These are phyloP conservation scores for Phaeolepiota aurea DNA, from an alignment of 768 basidiomycete species.

Conservation along the genomic window DNA sequence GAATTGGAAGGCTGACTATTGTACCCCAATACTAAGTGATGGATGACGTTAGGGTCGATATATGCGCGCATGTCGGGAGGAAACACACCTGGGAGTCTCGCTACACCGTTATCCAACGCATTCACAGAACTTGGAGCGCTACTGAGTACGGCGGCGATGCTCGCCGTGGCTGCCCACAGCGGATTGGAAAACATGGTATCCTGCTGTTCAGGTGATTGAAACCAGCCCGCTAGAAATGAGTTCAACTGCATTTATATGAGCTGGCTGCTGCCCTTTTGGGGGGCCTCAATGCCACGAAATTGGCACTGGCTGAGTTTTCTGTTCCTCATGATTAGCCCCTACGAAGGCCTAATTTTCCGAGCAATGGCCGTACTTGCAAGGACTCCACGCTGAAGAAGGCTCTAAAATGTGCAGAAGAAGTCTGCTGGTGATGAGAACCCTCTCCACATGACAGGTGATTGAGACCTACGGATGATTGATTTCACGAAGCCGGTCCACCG, in stretches of 20 bases:
- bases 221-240: too few relatives aligned
- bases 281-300: background rate
- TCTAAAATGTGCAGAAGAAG: conserved; percentile 6
- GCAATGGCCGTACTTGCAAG: conserved; percentile 8
- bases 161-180: conserved; percentile 12
- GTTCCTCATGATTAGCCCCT: conserved; percentile 5
- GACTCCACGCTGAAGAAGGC: background rate
- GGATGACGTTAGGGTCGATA: background rate
- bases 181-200: conserved; percentile 13
- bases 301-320: background rate
- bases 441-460: conserved; percentile 8
- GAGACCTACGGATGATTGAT: background rate
- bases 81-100: conserved; percentile 26
- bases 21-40: conserved; percentile 46
- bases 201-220: too few relatives aligned
- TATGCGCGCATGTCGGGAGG: background rate
- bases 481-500: background rate
- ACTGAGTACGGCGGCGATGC: conserved; percentile 9
- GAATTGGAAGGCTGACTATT: conserved; percentile 37
- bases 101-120: conserved; percentile 24
- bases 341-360: conserved; percentile 9
- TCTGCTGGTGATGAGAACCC: conserved; percentile 9
- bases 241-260: background rate
- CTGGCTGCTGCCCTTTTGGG: background rate
- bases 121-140: conserved; percentile 7